Base-by-base conservation (phyloP, 805 yeast species). In the Blastobotrys parvus region DNA sequence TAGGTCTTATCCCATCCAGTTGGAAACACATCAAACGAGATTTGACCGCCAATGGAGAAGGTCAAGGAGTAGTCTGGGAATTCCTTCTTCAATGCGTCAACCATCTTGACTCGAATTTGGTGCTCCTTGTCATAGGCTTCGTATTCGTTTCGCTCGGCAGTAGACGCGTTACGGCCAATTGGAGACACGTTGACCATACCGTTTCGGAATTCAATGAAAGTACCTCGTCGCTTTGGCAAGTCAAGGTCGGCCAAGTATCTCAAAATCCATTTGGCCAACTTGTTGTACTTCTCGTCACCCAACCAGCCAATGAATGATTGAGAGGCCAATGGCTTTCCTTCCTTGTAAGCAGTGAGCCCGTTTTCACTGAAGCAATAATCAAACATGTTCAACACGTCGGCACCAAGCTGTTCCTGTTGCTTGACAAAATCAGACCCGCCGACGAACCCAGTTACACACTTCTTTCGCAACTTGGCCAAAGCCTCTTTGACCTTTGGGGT, bases 1-100 rank as follows among this genome's bases (percentile, higher is more conserved):
- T 90, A 92, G 49, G 99, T 92, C 78, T 92, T 92, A 70, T 92
- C 99, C 99, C 99, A 92, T 62, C 99, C 98, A 51, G 96, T 86
- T 72, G 99, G 99, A 90, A 92, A 92, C 52, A 92, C 97, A 61
- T 92, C 99, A 60, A 92, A 92, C 29, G 97, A 90, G 65, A 92
- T 92, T 76, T 92, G 97, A 57, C 99, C 99, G 67, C 99, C 99
- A 53, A 92, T 92, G 47, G 98, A 92, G 77, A 83, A 92, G 54
- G 97, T 90, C 62, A 92, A 76, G 44, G 82, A 83, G 59, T 72
- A 72, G 67, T 89, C 90, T 45, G 90, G 67, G 75, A 92, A 92
- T 60, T 80, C 77, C 62, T 77, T 76, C 69, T 76, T 84, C 62
- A 92, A 75, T 42, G 95, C 96, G 42, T 68, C 70, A 51, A 92